Evolutionary conservation across 2,329 filamentous ascomycete genomes (phyloP), one percentile per base, ranked within the genome.

Genomic region (Cercospora beticola): DNA sequence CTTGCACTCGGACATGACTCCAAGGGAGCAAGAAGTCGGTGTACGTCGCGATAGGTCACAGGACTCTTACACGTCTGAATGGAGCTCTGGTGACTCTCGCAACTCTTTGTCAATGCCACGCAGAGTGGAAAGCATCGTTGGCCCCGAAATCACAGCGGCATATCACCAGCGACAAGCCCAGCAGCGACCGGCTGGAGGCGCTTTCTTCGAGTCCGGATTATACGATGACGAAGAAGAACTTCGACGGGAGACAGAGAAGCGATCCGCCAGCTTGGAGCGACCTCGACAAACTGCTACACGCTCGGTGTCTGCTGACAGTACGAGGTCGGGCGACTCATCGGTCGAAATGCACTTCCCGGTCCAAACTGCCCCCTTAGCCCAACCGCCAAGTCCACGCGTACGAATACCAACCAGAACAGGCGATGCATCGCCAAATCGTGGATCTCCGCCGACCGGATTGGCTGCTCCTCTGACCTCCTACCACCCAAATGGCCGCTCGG

Each of bases 81-180:
- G 86, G 64, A 91, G 89, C 3, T 84, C 81, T 2, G 62, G 61
- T 14, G 84, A 83, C 18, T 84, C 81, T 3, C 66, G 63, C 14
- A 84, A 83, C 21, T 89, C 87, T 0, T 83, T 93, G 31, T 89
- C 88, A 74, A 81, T 90, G 76, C 90, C 91, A 0, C 86, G 87
- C 12, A 84, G 87, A 52, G 88, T 93, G 59, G 90, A 94, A 74
- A 91, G 86, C 74, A 87, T 94, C 75, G 92, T 96, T 87, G 75
- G 71, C 5, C 89, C 90, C 6, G 92, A 95, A 77, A 92, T 94
- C 76, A 86, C 88, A 40, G 86, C 86, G 71, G 91, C 92, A 75
- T 92, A 93, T 76, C 86, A 89, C 74, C 86, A 92, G 75, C 88
- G 89, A 1, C 90, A 91, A 76, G 75, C 81, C 65, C 74, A 77